Evolutionary conservation across 192 early-diverging fungal genomes (phyloP).

Genomic region (Podila horticola): DNA sequence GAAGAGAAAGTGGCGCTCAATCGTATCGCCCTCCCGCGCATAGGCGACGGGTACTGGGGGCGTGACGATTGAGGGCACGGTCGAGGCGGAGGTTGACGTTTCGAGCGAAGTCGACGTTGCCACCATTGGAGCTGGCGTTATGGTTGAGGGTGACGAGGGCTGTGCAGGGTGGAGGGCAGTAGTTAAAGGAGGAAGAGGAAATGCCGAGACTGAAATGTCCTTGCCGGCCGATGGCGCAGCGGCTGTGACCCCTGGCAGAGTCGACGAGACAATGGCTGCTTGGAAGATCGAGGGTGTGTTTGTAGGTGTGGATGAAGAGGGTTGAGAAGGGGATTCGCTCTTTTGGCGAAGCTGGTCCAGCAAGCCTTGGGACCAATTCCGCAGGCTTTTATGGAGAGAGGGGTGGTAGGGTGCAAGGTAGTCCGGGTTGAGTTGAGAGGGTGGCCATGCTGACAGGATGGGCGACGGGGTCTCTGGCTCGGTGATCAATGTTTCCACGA

Average conservation of each 20-base stretch:
- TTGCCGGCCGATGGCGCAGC: neutral
- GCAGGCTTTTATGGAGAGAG: slow-evolving; percentile 29
- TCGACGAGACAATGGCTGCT: neutral
- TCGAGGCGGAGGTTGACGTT: neutral
- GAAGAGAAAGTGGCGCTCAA: slow-evolving; percentile 17
- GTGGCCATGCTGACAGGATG: slow-evolving; percentile 35
- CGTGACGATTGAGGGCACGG: neutral
- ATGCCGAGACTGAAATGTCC: slow-evolving; percentile 1
- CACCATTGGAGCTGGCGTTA: neutral
- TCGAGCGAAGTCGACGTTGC: neutral
- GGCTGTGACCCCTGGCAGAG: neutral
- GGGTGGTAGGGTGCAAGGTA: slow-evolving; percentile 44
- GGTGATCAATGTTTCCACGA: slow-evolving; percentile 22
- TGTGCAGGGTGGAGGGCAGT: neutral
- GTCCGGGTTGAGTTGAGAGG: slow-evolving; percentile 15
- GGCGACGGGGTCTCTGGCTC: slow-evolving; percentile 33
- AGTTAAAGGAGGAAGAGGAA: slow-evolving; percentile 1
- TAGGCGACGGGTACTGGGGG: neutral
- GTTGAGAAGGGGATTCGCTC: neutral
- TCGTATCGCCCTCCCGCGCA: neutral
- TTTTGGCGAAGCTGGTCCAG: slow-evolving; percentile 25
- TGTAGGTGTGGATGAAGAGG: neutral
- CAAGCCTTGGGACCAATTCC: slow-evolving; percentile 26
- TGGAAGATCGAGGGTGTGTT: neutral
- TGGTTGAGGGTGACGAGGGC: neutral